Evolutionary conservation across 2,329 filamentous ascomycete genomes (phyloP).

Genomic region (Taxawa tesnikishii): DNA sequence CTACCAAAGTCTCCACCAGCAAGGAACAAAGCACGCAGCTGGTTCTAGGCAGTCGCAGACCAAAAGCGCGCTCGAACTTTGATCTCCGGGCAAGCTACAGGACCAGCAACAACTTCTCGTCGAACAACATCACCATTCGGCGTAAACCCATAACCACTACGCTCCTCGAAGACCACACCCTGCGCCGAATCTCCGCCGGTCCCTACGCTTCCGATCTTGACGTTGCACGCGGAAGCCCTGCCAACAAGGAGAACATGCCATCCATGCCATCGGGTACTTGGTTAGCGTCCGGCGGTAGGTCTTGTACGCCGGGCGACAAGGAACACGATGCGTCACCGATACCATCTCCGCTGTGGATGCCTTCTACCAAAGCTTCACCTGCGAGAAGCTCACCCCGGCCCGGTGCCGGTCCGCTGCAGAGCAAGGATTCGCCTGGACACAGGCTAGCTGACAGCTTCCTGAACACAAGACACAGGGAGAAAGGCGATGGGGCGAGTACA

Average conservation of each 20-base stretch:
- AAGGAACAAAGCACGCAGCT: too few relatives aligned
- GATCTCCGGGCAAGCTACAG: constrained; percentile 21
- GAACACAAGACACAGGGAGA: constrained; percentile 4
- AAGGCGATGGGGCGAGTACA: too few relatives aligned
- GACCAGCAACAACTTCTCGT: constrained; percentile 6
- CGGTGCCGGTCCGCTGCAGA: constrained; percentile 1
- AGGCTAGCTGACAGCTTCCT: constrained; percentile 9
- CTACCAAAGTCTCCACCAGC: too few relatives aligned
- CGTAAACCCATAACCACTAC: constrained; percentile 4
- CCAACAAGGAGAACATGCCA: constrained; percentile 12
- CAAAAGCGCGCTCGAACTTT: constrained; percentile 16
- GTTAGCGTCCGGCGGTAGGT: constrained; percentile 4
- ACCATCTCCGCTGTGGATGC: constrained; percentile 8
- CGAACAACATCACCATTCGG: constrained; percentile 9
- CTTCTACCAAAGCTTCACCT: constrained; percentile 3
- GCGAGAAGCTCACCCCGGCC: not conserved
- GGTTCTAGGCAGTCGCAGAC: too few relatives aligned
- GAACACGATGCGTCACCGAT: constrained; percentile 4
- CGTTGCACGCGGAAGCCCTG: constrained; percentile 1
- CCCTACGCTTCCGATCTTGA: constrained; percentile 18
- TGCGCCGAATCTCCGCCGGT: constrained; percentile 19
- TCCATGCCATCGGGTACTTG: constrained; percentile 1
- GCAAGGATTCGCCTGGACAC: constrained; percentile 8
- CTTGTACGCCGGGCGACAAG: too few relatives aligned
- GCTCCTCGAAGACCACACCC: constrained; percentile 18